These are phyloP conservation scores for Falciphora oryzae DNA, from an alignment of 2,329 filamentous ascomycete species.

Conservation along the genomic window DNA sequence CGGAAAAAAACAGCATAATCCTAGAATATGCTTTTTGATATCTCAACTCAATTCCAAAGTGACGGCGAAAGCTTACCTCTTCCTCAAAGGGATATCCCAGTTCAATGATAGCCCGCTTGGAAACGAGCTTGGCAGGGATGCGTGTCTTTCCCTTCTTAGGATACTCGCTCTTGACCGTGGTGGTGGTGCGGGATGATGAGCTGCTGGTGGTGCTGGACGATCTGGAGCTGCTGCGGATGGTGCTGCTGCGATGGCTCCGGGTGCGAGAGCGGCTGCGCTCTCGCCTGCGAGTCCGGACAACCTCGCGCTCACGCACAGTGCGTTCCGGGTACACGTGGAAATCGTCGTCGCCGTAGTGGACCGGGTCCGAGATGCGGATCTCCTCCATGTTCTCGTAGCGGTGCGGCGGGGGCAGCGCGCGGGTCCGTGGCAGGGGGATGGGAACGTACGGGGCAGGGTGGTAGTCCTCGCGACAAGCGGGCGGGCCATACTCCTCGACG, in stretches of 20 bases:
- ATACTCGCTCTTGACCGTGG: conserved; percentile 54
- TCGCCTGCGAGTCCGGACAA: conserved; percentile 43
- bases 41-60: not conserved
- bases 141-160: conserved; percentile 85
- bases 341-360: conserved; percentile 66
- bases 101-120: conserved; percentile 74
- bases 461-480: conserved; percentile 42
- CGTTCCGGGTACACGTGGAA: conserved; percentile 56
- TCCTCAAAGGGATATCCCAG: conserved; percentile 82
- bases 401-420: conserved; percentile 52
- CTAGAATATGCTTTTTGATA: not conserved
- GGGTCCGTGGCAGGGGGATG: conserved; percentile 63
- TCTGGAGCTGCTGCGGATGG: conserved; percentile 31
- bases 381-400: conserved; percentile 58
- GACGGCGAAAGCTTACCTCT: conserved; percentile 52
- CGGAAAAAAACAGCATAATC: not conserved
- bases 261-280: conserved; percentile 35
- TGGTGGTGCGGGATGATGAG: conserved; percentile 39
- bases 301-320: conserved; percentile 56
- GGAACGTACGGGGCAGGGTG: conserved; percentile 47
- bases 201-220: conserved; percentile 42
- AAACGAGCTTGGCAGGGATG: conserved; percentile 75
- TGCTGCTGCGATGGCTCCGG: conserved; percentile 32
- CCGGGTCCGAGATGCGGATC: conserved; percentile 59
- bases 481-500: conserved; percentile 58